These are phyloP conservation scores for Pyronema omphalodes DNA, from an alignment of 495 filamentous ascomycete species.

Conservation along the genomic window DNA sequence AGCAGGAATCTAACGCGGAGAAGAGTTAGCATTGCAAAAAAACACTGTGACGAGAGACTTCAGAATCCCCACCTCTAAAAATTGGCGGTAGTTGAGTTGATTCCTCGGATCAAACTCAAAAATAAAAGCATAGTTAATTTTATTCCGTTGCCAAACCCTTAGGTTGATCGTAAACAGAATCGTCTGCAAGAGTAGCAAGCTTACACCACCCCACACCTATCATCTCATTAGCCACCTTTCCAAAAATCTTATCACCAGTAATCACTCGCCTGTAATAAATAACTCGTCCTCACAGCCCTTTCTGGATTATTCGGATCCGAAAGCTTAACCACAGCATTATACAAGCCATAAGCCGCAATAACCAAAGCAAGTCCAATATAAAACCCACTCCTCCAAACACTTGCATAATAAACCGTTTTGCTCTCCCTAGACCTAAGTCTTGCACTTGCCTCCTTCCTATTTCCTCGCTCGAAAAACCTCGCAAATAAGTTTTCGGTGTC, in stretches of 20 bases:
- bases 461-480: slow-evolving; percentile 29
- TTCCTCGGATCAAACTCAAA: slow-evolving; percentile 86
- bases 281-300: slow-evolving; percentile 39
- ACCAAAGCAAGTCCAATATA: slow-evolving; percentile 54
- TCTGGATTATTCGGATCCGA: slow-evolving; percentile 26
- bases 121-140: slow-evolving; percentile 90
- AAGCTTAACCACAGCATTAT: slow-evolving; percentile 42
- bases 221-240: slow-evolving; percentile 17
- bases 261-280: slow-evolving; percentile 47
- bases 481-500: slow-evolving; percentile 80
- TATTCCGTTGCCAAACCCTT: slow-evolving; percentile 57
- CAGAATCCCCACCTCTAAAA: slow-evolving; percentile 32
- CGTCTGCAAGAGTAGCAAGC: slow-evolving; percentile 15
- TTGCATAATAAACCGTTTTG: slow-evolving; percentile 50
- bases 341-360: slow-evolving; percentile 55
- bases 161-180: slow-evolving; percentile 39
- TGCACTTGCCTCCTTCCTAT: slow-evolving; percentile 71
- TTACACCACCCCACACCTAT: slow-evolving; percentile 22
- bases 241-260: not conserved
- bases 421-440: slow-evolving; percentile 57
- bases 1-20: slow-evolving; percentile 13
- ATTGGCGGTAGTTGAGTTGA: slow-evolving; percentile 71
- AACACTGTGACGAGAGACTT: not conserved
- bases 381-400: slow-evolving; percentile 64
- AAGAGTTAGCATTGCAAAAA: not conserved